Evolutionary conservation across 495 filamentous ascomycete genomes (phyloP), one percentile per base, ranked within the genome.

Genomic region (Penicillium malachiteum): DNA sequence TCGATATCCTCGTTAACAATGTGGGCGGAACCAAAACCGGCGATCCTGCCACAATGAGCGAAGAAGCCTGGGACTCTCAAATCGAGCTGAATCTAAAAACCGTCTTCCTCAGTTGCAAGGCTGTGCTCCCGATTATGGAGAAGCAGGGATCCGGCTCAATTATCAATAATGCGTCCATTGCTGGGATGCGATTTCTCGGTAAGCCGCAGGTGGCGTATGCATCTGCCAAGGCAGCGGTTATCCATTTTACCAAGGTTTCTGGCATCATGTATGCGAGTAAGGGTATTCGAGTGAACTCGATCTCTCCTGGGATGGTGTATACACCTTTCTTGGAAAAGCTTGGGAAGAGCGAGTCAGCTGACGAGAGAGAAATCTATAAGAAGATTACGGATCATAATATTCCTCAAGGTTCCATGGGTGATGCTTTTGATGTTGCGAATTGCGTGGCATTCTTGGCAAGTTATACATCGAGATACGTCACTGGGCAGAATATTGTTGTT

Each of bases 1-100:
- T 83, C 14, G 79, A 82, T 52, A 77, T 83, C 38, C 69, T 83
- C 10, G 64, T 81, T 7, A 81, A 81, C 56, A 81, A 80, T 55
- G 79, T 81, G 5, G 80, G 77, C 10, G 55, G 60, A 33, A 71
- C 63, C 16, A 67, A 74, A 51, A 69, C 77, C 1, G 78, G 77
- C 1, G 72, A 73, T 41, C 76, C 78, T 17, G 76, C 66, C 9
- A 69, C 62, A 16, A 72, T 81, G 69, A 46, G 44, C 2, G 79
- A 81, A 51, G 68, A 75, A 43, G 62, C 67, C 0, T 81, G 77
- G 75, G 77, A 80, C 59, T 50, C 47, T 34, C 78, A 81, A 62
- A 70, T 72, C 21, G 64, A 75, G 26, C 54, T 81, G 17, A 81
- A 81, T 48, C 67, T 82, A n/a, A 80, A 80, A 57, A 71, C 63